These are phyloP conservation scores for Penicillium pancosmium DNA, from an alignment of 495 filamentous ascomycete species.

Conservation along the genomic window DNA sequence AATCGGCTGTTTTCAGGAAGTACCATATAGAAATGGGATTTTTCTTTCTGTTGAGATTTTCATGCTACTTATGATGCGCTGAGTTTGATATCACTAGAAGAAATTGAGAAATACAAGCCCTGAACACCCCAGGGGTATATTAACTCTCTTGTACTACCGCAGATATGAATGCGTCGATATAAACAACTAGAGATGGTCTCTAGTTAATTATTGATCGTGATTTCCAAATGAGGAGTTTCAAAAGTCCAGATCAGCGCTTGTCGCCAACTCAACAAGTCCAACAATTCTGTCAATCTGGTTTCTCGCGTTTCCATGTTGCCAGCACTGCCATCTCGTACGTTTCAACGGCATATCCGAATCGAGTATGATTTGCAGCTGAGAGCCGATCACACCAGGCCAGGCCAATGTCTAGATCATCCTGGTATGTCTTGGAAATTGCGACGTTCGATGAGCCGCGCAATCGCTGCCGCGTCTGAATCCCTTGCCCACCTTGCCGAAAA, in stretches of 20 bases:
- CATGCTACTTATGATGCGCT: too few species aligned
- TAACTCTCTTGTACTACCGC: too few species aligned
- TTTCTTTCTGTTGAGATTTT: conserved; percentile 1
- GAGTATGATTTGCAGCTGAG: neutral
- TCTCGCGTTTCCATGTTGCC: neutral
- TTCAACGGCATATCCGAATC: neutral
- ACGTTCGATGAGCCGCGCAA: neutral
- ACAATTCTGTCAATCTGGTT: neutral
- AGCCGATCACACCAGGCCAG: neutral
- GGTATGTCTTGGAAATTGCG: conserved; percentile 3
- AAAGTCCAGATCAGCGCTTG: too few species aligned
- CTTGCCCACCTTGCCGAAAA: neutral
- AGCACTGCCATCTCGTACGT: neutral
- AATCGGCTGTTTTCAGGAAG: conserved; percentile 5
- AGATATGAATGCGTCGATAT: too few species aligned
- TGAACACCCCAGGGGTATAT: too few species aligned
- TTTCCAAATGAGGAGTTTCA: too few species aligned
- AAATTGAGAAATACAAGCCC: too few species aligned
- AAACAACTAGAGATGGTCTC: too few species aligned
- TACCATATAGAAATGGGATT: conserved; percentile 22
- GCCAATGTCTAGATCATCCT: neutral
- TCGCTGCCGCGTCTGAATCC: neutral
- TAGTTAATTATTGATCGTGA: too few species aligned
- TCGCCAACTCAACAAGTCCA: neutral
- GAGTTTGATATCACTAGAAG: too few species aligned